Base-by-base conservation (phyloP, 768 basidiomycete genomes). In the Leucocoprinus birnbaumii region DNA sequence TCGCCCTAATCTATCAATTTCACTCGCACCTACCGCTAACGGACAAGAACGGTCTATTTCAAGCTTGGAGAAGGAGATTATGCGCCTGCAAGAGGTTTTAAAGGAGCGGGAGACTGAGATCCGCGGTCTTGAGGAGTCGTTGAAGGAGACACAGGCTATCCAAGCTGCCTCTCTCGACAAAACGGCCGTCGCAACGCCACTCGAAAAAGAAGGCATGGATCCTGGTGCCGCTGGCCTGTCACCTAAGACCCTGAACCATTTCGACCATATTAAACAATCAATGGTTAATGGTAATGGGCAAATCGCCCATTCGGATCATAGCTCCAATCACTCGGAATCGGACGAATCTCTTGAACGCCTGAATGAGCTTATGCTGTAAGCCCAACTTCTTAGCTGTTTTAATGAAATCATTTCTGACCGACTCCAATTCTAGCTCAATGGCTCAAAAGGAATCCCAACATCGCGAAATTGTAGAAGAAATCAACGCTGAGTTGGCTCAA, bases 401-500 rank as follows among this genome's bases (percentile, higher is more conserved):
- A 8, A 21, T 43, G 43, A 2, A 27, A 53, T 46, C 61, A 57
- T 40, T 48, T 44, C 43, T 24, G 57, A 55, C 34, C 16, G 63
- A 58, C 58, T 9, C 38, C 18, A 8, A 44, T 43, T 62, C 11
- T 56, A 97, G 94, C 59, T 92, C 96, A 2, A 98, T 98, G 96
- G 95, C 95, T 2, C 88, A 91, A 73, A 98, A 98, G 68, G 97
- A 99, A 68, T 88, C 91, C 3, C 77, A 85, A 31, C 96, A 98
- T 66, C 83, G 84, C 34, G 91, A 96, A 64, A 66, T 81, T 21
- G 88, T 97, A 24, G 86, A 91, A 40, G 73, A 74, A 27, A 77
- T 98, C 59, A 85, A 84, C 42, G 65, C 73, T 13, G 83, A 95
- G 63, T 76, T 97, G 21, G 66, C 61, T 62, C 77, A 85, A 60